Evolutionary conservation across 2,329 filamentous ascomycete species (phyloP).

Genomic region (Sarocladiaceae sp.): DNA sequence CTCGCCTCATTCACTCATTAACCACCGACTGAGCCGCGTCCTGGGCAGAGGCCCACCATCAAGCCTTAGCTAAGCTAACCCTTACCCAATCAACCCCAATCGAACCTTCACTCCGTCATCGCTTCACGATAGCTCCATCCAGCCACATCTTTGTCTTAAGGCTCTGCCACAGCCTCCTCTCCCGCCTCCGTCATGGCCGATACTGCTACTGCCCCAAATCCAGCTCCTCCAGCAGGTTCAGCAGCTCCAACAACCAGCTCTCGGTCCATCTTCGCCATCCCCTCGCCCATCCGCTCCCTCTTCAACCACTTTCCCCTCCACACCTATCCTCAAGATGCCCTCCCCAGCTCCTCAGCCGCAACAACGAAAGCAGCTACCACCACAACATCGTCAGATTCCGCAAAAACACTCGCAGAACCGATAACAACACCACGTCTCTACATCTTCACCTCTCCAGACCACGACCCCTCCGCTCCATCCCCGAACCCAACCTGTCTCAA

Average conservation of each 20-base stretch:
- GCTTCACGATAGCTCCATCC: too few relatives aligned
- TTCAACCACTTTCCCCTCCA: conserved; percentile 80
- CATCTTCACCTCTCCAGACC: conserved; percentile 53
- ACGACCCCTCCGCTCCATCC: background rate
- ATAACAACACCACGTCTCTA: conserved; percentile 68
- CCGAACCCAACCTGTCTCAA: conserved; percentile 83
- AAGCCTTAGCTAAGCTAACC: too few relatives aligned
- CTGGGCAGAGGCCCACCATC: too few relatives aligned
- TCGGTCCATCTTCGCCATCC: conserved; percentile 47
- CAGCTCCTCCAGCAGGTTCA: background rate
- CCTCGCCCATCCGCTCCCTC: conserved; percentile 69
- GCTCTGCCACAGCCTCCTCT: too few relatives aligned
- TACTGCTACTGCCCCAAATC: too few relatives aligned
- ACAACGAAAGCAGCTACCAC: too few relatives aligned
- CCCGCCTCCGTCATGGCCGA: background rate
- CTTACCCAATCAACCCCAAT: too few relatives aligned
- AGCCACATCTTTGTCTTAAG: too few relatives aligned
- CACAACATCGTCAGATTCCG: background rate
- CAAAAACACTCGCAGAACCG: conserved; percentile 28
- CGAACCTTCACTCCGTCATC: too few relatives aligned
- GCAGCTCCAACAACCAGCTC: background rate
- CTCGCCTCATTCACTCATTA: too few relatives aligned
- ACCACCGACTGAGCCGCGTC: too few relatives aligned
- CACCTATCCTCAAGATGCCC: conserved; percentile 67
- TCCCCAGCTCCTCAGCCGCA: conserved; percentile 52